Evolutionary conservation across 1,284 basidiomycete genomes (phyloP).

Genomic region (Coniferiporia sulphurascens): DNA sequence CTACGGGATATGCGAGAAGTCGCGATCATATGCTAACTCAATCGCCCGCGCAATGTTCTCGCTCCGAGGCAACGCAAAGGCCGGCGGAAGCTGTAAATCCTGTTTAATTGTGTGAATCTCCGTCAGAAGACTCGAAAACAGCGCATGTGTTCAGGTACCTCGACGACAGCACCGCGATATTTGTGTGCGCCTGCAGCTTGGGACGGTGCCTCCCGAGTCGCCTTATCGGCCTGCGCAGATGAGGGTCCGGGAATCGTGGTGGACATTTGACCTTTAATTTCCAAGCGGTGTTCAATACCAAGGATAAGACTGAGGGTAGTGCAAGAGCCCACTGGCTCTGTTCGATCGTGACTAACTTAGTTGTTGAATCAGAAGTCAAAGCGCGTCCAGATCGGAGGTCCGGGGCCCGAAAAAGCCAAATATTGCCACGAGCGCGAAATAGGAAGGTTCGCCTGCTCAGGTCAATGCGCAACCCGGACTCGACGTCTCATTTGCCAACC

Average conservation of each 20-base stretch:
- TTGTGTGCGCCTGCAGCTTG: constrained; percentile 37
- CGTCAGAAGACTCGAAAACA: not conserved
- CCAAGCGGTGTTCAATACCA: too few relatives aligned
- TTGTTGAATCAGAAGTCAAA: too few relatives aligned
- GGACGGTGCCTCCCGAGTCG: not conserved
- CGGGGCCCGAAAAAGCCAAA: too few relatives aligned
- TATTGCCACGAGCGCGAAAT: too few relatives aligned
- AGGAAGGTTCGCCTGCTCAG: too few relatives aligned
- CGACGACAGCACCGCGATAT: constrained; percentile 79
- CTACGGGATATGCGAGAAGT: constrained; percentile 88
- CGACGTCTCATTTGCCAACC: not conserved
- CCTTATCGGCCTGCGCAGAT: not conserved
- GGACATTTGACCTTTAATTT: not conserved
- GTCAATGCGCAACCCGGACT: too few relatives aligned
- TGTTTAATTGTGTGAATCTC: constrained; percentile 28
- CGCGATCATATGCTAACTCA: constrained; percentile 83
- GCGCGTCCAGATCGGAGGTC: too few relatives aligned
- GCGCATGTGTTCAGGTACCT: constrained; percentile 46
- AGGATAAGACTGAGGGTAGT: too few relatives aligned
- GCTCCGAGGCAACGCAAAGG: constrained; percentile 72
- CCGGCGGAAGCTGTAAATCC: constrained; percentile 87
- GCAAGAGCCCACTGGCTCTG: too few relatives aligned
- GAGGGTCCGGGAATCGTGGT: not conserved
- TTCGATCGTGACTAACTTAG: too few relatives aligned
- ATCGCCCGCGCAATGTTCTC: constrained; percentile 73